Conservation (phyloP, 2,329 filamentous ascomycete species). For the Sphaerulina vaccinii region DNA sequence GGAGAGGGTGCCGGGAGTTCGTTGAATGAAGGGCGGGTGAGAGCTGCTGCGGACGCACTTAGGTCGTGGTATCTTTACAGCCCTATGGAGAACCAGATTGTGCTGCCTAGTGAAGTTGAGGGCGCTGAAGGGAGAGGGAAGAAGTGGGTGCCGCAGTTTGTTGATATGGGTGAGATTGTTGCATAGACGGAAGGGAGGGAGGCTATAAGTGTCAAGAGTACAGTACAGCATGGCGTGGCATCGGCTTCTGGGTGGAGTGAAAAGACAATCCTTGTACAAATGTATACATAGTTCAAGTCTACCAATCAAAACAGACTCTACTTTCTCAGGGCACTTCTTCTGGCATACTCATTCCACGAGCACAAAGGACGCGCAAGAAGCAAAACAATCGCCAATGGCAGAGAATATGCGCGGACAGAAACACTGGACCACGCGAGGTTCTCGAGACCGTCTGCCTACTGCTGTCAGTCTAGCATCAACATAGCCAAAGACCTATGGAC, state of each 20-base stretch:
- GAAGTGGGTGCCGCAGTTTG: conserved; percentile 54
- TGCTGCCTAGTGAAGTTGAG: conserved; percentile 51
- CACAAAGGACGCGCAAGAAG: no score
- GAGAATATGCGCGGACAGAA: no score
- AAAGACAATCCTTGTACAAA: neutral
- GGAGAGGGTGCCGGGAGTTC: conserved; percentile 83
- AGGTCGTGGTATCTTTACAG: conserved; percentile 97
- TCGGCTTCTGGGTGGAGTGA: neutral
- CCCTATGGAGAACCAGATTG: conserved; percentile 57
- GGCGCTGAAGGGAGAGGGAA: conserved; percentile 28
- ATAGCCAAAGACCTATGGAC: no score
- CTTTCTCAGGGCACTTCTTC: no score
- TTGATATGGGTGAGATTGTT: conserved; percentile 59
- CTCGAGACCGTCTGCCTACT: no score
- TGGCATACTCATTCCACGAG: no score
- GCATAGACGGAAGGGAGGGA: neutral
- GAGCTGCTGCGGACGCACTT: conserved; percentile 80
- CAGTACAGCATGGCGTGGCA: neutral
- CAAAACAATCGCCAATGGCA: no score
- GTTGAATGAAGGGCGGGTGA: conserved; percentile 71
- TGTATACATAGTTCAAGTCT: neutral
- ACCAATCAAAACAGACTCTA: no score
- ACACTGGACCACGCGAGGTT: no score
- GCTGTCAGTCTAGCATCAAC: no score
- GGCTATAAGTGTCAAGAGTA: neutral